These are phyloP conservation scores for Halenospora varia DNA, from an alignment of 495 filamentous ascomycete genomes.

Conservation along the genomic window DNA sequence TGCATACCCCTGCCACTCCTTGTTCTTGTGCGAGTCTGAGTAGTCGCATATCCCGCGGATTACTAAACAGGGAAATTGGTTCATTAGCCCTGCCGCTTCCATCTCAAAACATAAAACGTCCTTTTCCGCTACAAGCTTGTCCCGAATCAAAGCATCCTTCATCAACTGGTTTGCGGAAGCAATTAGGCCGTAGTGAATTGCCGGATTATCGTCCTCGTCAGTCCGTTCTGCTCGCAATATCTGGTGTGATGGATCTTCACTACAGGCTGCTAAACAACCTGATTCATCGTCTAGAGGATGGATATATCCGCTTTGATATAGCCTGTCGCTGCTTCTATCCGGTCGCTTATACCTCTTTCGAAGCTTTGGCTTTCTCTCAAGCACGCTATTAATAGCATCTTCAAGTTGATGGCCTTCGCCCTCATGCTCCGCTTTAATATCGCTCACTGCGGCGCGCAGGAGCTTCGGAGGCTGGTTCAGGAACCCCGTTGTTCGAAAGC, in stretches of 20 bases:
- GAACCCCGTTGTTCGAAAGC: not conserved
- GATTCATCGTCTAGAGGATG: not conserved
- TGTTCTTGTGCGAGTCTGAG: not conserved
- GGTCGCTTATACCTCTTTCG: not conserved
- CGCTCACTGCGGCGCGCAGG: not conserved
- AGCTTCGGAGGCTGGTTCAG: not conserved
- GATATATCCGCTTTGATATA: not conserved
- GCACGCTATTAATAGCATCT: not conserved
- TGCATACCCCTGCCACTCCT: conserved; percentile 18
- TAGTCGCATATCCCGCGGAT: not conserved
- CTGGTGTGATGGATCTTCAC: not conserved
- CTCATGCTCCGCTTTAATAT: not conserved
- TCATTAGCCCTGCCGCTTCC: conserved; percentile 30
- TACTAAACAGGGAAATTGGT: not conserved
- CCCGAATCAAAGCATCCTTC: not conserved
- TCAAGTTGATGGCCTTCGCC: not conserved
- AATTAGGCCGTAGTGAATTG: not conserved
- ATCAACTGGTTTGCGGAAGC: not conserved
- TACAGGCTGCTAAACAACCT: not conserved
- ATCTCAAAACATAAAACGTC: conserved; percentile 12
- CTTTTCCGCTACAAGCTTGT: not conserved
- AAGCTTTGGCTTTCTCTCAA: not conserved
- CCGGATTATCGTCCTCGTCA: not conserved
- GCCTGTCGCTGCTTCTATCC: not conserved
- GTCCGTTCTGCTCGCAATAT: not conserved